Percentiles rank a stretch among this genome's conserved stretches.
Evolutionary conservation across 495 filamentous ascomycete species (phyloP).

Genomic region (Talaromyces proteolyticus): DNA sequence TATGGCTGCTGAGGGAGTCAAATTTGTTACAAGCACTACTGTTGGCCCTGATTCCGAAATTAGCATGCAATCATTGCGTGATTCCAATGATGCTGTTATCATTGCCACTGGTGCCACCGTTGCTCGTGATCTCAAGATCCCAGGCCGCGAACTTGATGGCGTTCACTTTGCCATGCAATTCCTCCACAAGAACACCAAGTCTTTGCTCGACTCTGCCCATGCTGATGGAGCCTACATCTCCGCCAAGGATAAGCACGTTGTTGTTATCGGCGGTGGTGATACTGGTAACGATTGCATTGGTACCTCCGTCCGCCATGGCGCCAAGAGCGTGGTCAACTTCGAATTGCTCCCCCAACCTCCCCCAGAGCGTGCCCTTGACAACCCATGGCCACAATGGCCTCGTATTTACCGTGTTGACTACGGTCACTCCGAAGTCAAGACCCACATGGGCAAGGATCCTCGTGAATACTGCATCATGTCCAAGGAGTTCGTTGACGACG

Average conservation of each 20-base stretch:
- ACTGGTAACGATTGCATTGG: slow-evolving; percentile 99
- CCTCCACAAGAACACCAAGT: slow-evolving; percentile 97
- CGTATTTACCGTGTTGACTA: slow-evolving; percentile 98
- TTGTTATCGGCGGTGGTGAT: slow-evolving; percentile 98
- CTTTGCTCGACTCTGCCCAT: slow-evolving; percentile 87
- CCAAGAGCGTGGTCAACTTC: slow-evolving; percentile 96
- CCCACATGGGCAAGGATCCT: slow-evolving; percentile 95
- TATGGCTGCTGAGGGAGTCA: slow-evolving; percentile 88
- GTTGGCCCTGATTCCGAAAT: slow-evolving; percentile 73
- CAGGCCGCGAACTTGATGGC: slow-evolving; percentile 83
- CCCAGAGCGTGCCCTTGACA: slow-evolving; percentile 88
- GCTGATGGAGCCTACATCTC: slow-evolving; percentile 88
- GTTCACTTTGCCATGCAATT: slow-evolving; percentile 99
- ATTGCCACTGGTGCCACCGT: slow-evolving; percentile 97
- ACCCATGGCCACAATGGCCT: slow-evolving; percentile 99
- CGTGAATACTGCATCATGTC: slow-evolving; percentile 99
- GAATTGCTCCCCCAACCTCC: slow-evolving; percentile 95
- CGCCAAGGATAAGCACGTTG: slow-evolving; percentile 92
- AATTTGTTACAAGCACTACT: slow-evolving; percentile 69
- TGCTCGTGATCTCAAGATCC: slow-evolving; percentile 90
- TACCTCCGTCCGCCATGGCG: slow-evolving; percentile 95
- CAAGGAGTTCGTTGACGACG: slow-evolving; percentile 94
- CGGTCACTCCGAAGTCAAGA: slow-evolving; percentile 93
- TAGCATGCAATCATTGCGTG: slow-evolving; percentile 68
- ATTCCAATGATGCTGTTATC: slow-evolving; percentile 77